These are phyloP conservation scores for Lepidium africanum DNA, from an alignment of 345 rosid genomes.

Conservation along the genomic window DNA sequence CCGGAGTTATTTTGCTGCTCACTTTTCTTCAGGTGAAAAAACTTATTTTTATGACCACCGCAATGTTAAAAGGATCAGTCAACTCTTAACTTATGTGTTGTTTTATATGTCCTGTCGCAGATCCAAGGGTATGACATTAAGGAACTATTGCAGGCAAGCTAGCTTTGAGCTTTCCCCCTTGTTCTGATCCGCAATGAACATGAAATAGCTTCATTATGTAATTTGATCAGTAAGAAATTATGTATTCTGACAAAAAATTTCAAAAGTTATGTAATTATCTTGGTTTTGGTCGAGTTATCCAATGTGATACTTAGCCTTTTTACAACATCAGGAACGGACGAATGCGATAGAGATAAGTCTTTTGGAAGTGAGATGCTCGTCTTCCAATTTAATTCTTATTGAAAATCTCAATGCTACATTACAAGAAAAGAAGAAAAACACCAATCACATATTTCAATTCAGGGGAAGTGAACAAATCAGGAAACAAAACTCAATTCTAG, in stretches of 20 bases:
- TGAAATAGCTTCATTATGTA: neutral
- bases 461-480: neutral
- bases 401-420: neutral
- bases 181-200: neutral
- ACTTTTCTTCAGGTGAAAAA: conserved; percentile 75
- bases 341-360: neutral
- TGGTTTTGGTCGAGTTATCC: neutral
- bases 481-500: neutral
- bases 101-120: conserved; percentile 23
- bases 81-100: neutral
- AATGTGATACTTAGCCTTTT: neutral
- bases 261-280: neutral
- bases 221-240: neutral
- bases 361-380: neutral
- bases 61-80: neutral
- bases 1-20: conserved; percentile 71
- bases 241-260: neutral
- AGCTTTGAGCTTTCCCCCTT: neutral
- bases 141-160: conserved; percentile 58
- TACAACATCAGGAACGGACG: neutral
- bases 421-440: neutral
- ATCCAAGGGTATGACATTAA: conserved; percentile 83
- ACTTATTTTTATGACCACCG: neutral
- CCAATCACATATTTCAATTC: neutral
- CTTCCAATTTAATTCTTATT: neutral